Base-by-base conservation (phyloP, 1,139 yeast species). In the Candida labiduridarum region DNA sequence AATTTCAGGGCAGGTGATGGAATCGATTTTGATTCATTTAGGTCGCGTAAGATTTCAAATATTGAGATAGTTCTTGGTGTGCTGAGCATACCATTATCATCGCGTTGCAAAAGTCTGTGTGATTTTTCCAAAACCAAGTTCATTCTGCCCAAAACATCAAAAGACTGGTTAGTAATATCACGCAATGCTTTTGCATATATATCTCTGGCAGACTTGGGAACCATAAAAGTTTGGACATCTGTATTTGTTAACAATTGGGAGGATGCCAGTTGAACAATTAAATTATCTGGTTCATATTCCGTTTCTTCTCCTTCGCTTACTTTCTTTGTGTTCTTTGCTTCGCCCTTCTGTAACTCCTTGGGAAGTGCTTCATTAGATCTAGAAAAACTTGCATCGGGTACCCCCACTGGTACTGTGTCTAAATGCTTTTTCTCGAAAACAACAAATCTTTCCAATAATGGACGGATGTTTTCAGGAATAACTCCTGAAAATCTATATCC, bases 401-500 rank as follows among this genome's bases (percentile, higher is more conserved):
- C 61, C 2, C 80, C 81, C 2, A 75, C 59, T 0, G 80, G 80
- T 2, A 78, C 71, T 31, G 72, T 56, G 39, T 69, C 69, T 22
- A 63, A 52, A 47, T 63, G 56, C 47, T 74, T 76, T 15, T 55
- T 54, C 54, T 76, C 80, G 41, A 65, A 47, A 46, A 59, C 61
- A 1, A 76, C 72, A 47, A 75, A 60, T 8, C 57, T 57, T 45
- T 59, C 51, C 3, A 75, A 48, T 1, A 66, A 50, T 1, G 52
- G 50, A 11, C 56, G 55, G 41, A 58, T 62, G 33, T 59, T 48
- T 2, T 56, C 52, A 0, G 85, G 84, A 38, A 82, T 69, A 2
- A 81, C 74, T 2, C 68, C 63, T 0, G 92, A 91, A 10, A 87
- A 67, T 49, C 91, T 69, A 35, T 81, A 61, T 42, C 70, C 69